A percentile compares a stretch with the other conserved stretches of the same genome.
Evolutionary conservation across 768 basidiomycete species (phyloP).

Genomic region (Tephrocybe sp.): DNA sequence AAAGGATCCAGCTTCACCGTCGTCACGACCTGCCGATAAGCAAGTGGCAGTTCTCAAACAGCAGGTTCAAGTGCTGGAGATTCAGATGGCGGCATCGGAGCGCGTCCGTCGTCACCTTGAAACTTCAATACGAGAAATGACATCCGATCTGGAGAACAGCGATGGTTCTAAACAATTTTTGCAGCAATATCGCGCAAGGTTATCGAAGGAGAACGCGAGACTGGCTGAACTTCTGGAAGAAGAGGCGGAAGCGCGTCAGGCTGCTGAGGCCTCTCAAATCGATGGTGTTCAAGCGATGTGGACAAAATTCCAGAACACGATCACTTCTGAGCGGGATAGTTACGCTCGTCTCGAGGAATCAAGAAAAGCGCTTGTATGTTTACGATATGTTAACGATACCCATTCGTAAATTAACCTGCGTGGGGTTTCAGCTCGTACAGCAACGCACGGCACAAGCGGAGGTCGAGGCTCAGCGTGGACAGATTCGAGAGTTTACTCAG

Average conservation of each 20-base stretch:
- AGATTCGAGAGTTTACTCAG: constrained; percentile 57
- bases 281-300: constrained; percentile 67
- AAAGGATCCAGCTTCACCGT: constrained; percentile 31
- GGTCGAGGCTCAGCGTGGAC: constrained; percentile 62
- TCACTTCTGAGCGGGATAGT: constrained; percentile 58
- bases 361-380: constrained; percentile 62
- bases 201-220: constrained; percentile 56
- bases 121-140: constrained; percentile 56
- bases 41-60: constrained; percentile 55
- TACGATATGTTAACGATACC: neutral
- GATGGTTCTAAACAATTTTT: constrained; percentile 68
- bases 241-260: constrained; percentile 60
- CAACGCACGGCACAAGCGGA: constrained; percentile 66
- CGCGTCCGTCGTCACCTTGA: constrained; percentile 68
- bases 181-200: constrained; percentile 53
- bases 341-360: constrained; percentile 69
- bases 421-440: constrained; percentile 53
- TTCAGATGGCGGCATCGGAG: constrained; percentile 68
- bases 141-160: constrained; percentile 58
- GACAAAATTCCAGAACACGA: constrained; percentile 62
- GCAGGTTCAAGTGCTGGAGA: constrained; percentile 66
- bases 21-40: constrained; percentile 41
- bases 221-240: constrained; percentile 58
- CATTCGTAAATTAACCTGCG: neutral
- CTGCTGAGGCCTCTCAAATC: constrained; percentile 61